phyloP scores from a whole-genome alignment of 108 stramenopile genomes.

The Craspedostauros australis region DNA sequence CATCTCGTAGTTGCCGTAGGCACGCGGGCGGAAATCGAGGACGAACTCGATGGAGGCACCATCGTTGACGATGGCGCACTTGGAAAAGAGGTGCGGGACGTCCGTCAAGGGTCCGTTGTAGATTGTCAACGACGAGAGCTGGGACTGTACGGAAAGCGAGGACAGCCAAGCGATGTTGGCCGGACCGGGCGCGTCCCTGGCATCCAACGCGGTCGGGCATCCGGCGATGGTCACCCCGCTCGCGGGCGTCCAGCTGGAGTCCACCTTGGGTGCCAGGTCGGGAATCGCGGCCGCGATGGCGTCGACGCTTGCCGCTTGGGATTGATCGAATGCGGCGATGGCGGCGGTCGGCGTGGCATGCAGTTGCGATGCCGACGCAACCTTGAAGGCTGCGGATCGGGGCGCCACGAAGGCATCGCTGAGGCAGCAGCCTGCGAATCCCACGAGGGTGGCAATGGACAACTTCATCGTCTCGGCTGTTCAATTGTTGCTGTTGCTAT shows the following conservation, averaged over 20 bases:
- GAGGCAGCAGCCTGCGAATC: no score
- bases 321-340: constrained; percentile 36
- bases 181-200: constrained; percentile 66
- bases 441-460: no score
- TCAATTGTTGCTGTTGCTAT: no score
- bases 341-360: constrained; percentile 22
- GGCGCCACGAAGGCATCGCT: no score
- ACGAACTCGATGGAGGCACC: constrained; percentile 22
- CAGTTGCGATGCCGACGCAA: no score
- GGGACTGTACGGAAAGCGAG: constrained; percentile 27
- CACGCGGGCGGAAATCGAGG: constrained; percentile 70
- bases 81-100: constrained; percentile 68
- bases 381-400: no score
- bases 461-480: no score
- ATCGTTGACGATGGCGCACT: constrained; percentile 25
- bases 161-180: constrained; percentile 76
- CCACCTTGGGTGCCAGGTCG: constrained; percentile 52
- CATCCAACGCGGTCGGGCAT: constrained; percentile 40
- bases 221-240: constrained; percentile 16
- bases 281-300: constrained; percentile 55
- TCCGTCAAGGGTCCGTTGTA: constrained; percentile 77
- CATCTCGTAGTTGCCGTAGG: constrained; percentile 72
- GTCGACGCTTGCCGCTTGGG: constrained; percentile 42
- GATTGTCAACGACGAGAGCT: constrained; percentile 52
- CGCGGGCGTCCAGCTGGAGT: constrained; percentile 36